Percentiles rank a stretch among this genome's conserved stretches.
These are phyloP conservation scores for Cystobasidium ongulense DNA, from an alignment of 768 basidiomycete genomes.

Conservation along the genomic window DNA sequence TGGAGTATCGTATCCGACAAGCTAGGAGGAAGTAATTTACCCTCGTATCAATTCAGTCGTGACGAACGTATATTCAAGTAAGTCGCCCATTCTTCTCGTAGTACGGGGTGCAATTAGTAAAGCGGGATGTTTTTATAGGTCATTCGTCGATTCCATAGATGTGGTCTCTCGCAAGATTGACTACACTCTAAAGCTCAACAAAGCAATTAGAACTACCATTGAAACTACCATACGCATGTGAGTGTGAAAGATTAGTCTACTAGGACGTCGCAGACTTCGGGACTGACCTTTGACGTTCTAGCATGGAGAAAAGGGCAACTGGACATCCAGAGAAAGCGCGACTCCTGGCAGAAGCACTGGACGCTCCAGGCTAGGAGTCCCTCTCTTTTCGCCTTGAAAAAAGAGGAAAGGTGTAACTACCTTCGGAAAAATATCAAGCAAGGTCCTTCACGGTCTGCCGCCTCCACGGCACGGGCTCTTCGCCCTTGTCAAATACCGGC, in stretches of 20 bases:
- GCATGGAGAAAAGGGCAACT: constrained; percentile 18
- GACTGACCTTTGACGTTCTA: not conserved
- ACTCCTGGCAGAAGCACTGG: not conserved
- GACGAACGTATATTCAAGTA: constrained; percentile 31
- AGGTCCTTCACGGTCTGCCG: no score
- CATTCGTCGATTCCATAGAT: constrained; percentile 20
- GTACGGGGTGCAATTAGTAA: no score
- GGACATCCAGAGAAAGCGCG: constrained; percentile 15
- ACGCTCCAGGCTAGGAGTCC: constrained; percentile 1
- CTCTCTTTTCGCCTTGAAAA: not conserved
- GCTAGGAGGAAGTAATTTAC: not conserved
- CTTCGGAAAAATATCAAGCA: no score
- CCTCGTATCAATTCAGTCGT: constrained; percentile 32
- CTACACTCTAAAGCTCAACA: constrained; percentile 1
- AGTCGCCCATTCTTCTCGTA: not conserved
- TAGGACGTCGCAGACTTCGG: not conserved
- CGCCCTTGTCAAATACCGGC: no score
- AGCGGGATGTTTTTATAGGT: not conserved
- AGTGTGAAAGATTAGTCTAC: not conserved
- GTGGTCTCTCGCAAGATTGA: not conserved
- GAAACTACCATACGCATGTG: constrained; percentile 8
- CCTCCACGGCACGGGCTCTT: no score
- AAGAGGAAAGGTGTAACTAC: not conserved
- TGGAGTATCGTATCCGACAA: constrained; percentile 24
- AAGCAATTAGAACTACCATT: not conserved